Conservation (phyloP, 257 asterid species). For the Jaltomata sinuosa region DNA sequence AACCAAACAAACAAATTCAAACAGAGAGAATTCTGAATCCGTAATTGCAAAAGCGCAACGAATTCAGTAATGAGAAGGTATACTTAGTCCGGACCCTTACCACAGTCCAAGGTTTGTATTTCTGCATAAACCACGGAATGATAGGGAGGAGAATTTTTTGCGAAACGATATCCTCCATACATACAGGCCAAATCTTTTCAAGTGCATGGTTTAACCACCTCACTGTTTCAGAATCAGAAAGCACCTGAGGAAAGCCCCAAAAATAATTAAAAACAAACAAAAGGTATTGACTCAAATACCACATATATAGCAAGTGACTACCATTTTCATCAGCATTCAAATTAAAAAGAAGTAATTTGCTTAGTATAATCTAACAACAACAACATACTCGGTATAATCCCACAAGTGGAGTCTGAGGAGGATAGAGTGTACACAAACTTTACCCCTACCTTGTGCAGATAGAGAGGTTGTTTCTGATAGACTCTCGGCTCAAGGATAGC, state of each 20-base stretch:
- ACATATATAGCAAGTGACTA: background rate
- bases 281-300: background rate
- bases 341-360: background rate
- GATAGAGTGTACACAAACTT: background rate
- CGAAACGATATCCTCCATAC: conserved; percentile 89
- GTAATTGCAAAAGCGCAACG: too few species aligned
- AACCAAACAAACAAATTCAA: too few species aligned
- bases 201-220: conserved; percentile 87
- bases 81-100: too few species aligned
- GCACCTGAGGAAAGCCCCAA: conserved; percentile 43
- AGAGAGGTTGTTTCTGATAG: background rate
- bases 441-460: background rate
- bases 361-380: background rate
- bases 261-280: background rate
- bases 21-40: too few species aligned
- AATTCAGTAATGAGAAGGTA: too few species aligned
- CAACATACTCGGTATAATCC: background rate
- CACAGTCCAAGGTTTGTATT: conserved; percentile 99
- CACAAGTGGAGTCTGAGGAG: too few species aligned
- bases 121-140: conserved; percentile 89
- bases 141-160: conserved; percentile 90
- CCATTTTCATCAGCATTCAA: background rate
- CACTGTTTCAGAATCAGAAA: conserved; percentile 80
- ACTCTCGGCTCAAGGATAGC: background rate
- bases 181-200: conserved; percentile 87